Evolutionary conservation across 345 rosid species (phyloP), one percentile per base, ranked within the genome.

Genomic region (Alliaria petiolata): DNA sequence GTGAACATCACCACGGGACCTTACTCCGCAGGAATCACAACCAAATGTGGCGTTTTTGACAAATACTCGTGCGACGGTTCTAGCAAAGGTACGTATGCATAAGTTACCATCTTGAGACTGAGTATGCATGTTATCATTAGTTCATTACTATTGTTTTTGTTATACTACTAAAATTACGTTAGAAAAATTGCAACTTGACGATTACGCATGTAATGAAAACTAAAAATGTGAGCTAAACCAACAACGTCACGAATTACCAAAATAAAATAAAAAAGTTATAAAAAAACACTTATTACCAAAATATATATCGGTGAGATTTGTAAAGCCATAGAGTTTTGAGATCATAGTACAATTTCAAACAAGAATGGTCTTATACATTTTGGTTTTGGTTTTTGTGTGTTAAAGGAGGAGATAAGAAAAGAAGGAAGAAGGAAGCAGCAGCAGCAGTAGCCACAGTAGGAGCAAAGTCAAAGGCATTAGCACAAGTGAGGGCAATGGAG

Each of bases 21-120:
- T 49, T 73, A 65, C 51, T 57, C 77, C 13, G 60, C 65, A 2
- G 71, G 53, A 6, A 73, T 73, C 51, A 73, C 77, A 46, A 56
- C 60, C 17, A 46, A 46, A 65, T 73, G 77, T 57, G 71, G 77
- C 17, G 71, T 65, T 65, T 65, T 38, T 13, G 15, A 73, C 11
- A 73, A 65, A 47, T 73, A 46, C 52, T 55, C 77, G 38, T 73
- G 77, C 42, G 42, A 73, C 3, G 65, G 77, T 17, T 64, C 58
- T 35, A 55, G 8, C 26, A 64, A 46, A 26, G 77, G 77, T 72
- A 71, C 35, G 20, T 50, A 25, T 46, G 20, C 22, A 59, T 13
- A 22, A 50, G 14, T 25, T 50, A 22, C 8, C 5, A 56, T 6
- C 9, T 50, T 50, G 16, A 22, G 38, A 34, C 38, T 34, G 7